phyloP scores from a whole-genome alignment of 1,284 basidiomycete genomes.

The Ganoderma lingzhi region DNA sequence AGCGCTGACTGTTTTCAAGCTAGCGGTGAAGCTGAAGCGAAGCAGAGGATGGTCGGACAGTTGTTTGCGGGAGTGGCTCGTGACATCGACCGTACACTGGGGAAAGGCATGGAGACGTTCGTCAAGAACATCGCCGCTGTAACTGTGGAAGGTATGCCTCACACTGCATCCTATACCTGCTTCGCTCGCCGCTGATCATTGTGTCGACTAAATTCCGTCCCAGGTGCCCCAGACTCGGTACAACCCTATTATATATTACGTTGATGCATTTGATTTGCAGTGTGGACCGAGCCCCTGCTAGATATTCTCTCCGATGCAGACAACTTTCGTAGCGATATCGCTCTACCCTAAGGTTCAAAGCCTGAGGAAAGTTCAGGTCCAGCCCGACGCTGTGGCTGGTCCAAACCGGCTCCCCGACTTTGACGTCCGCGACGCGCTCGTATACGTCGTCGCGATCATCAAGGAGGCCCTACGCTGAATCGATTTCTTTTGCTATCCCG shows the following conservation, averaged over 20 bases:
- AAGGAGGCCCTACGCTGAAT: constrained; percentile 36
- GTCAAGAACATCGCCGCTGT: constrained; percentile 4
- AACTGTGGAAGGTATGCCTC: constrained; percentile 2
- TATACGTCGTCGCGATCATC: constrained; percentile 33
- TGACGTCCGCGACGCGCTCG: constrained; percentile 25
- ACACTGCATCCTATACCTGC: neutral
- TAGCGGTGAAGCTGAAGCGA: neutral
- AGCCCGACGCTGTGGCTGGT: constrained; percentile 40
- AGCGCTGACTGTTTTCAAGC: neutral
- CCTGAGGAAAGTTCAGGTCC: constrained; percentile 37
- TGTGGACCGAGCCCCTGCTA: neutral
- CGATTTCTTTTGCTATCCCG: constrained; percentile 24
- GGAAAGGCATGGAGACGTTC: neutral
- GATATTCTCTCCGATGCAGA: constrained; percentile 35
- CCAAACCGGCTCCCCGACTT: constrained; percentile 36
- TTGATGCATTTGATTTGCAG: no score
- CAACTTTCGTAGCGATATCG: constrained; percentile 45
- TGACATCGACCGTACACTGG: neutral
- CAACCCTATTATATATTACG: no score
- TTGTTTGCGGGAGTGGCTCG: neutral
- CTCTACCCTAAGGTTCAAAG: constrained; percentile 43
- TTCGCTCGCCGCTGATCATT: neutral
- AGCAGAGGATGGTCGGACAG: neutral
- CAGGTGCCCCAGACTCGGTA: constrained; percentile 10
- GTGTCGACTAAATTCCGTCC: neutral